Conservation (phyloP, 495 filamentous ascomycete genomes). For the Sporormia fimetaria region DNA sequence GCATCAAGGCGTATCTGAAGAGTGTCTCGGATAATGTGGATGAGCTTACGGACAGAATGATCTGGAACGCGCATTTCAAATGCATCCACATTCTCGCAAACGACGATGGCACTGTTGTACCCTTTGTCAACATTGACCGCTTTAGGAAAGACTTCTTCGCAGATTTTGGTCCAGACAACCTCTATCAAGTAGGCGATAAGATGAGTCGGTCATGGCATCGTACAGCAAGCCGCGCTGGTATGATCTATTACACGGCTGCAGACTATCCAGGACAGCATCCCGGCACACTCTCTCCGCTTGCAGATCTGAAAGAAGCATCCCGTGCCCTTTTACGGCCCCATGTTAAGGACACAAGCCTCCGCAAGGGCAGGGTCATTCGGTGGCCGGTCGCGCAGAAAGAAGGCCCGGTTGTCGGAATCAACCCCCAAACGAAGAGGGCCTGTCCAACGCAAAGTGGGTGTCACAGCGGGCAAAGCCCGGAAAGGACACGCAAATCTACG, state of each 20-base stretch:
- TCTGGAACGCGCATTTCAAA: constrained; percentile 6
- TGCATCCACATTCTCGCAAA: constrained; percentile 6
- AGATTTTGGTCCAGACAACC: constrained; percentile 3
- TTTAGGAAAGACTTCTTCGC: not conserved
- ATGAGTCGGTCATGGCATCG: constrained; percentile 12
- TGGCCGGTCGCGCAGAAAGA: not conserved
- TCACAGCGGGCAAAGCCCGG: too few species aligned
- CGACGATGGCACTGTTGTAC: not conserved
- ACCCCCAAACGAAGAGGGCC: too few species aligned
- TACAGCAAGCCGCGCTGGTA: not conserved
- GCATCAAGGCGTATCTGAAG: constrained; percentile 2
- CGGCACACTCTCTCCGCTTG: constrained; percentile 4
- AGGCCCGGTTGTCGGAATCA: too few species aligned
- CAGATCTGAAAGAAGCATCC: constrained; percentile 3
- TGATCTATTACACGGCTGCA: constrained; percentile 3
- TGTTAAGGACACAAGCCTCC: not conserved
- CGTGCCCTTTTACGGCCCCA: not conserved
- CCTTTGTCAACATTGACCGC: constrained; percentile 5
- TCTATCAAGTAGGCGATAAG: not conserved
- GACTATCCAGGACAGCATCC: constrained; percentile 8
- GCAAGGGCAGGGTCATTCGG: not conserved
- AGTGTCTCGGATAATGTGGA: constrained; percentile 1
- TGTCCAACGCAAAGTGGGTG: too few species aligned
- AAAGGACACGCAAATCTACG: too few species aligned
- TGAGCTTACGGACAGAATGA: constrained; percentile 6